phyloP scores from a whole-genome alignment of 495 filamentous ascomycete genomes.

The Aspergillus biplanus region DNA sequence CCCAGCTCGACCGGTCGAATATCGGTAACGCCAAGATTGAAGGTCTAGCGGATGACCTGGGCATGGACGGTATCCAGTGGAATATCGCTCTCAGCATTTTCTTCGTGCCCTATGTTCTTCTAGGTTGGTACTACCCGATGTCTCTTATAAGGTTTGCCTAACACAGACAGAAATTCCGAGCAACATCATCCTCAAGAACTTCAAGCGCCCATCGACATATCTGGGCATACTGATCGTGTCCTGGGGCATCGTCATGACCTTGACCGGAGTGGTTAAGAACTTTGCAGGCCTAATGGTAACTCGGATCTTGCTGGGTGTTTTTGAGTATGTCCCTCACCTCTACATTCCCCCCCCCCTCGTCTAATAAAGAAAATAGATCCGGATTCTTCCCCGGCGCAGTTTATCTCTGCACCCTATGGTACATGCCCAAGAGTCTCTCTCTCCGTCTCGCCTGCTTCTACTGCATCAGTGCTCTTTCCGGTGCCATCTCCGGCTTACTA shows the following conservation, averaged over 20 bases:
- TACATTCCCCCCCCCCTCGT: no score
- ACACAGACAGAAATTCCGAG: conserved; percentile 49
- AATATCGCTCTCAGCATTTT: conserved; percentile 67
- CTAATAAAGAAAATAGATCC: conserved; percentile 4
- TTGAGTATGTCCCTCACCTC: conserved; percentile 40
- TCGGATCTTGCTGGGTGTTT: conserved; percentile 66
- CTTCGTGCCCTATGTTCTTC: conserved; percentile 70
- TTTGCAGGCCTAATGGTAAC: conserved; percentile 62
- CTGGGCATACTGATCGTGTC: conserved; percentile 61
- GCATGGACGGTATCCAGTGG: conserved; percentile 35
- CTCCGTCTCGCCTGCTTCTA: conserved; percentile 62
- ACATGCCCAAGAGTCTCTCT: conserved; percentile 41
- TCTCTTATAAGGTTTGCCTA: neutral
- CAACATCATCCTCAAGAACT: conserved; percentile 54
- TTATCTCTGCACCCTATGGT: conserved; percentile 77
- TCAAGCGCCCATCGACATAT: conserved; percentile 35
- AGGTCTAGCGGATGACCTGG: neutral
- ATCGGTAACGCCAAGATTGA: neutral
- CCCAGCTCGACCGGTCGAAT: neutral
- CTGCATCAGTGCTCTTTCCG: conserved; percentile 60
- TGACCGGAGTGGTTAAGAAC: conserved; percentile 50
- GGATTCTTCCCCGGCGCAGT: conserved; percentile 72
- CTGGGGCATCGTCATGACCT: conserved; percentile 55
- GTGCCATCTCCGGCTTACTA: conserved; percentile 69
- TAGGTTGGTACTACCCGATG: conserved; percentile 57